phyloP scores from a whole-genome alignment of 768 basidiomycete species.

The Termitomyces sp. region DNA sequence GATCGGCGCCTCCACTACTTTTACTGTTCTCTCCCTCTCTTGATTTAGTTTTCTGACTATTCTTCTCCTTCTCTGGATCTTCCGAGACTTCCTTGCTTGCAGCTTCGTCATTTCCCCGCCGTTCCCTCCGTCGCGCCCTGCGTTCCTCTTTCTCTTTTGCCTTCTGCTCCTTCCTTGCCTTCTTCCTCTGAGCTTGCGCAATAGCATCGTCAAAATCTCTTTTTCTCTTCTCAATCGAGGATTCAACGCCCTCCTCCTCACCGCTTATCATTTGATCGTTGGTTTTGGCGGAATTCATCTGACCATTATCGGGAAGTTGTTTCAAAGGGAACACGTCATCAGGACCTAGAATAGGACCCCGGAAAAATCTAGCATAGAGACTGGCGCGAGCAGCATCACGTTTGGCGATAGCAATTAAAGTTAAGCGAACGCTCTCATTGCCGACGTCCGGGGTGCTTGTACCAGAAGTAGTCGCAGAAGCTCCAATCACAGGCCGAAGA shows the following conservation, averaged over 20 bases:
- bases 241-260: conserved; percentile 5
- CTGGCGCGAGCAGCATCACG: conserved; percentile 69
- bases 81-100: neutral
- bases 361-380: conserved; percentile 79
- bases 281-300: neutral
- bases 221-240: conserved; percentile 9
- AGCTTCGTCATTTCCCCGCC: neutral
- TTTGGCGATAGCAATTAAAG: conserved; percentile 61
- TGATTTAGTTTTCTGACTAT: conserved; percentile 12
- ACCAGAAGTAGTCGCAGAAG: conserved; percentile 43
- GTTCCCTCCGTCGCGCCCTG: conserved; percentile 10
- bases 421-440: conserved; percentile 30
- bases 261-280: conserved; percentile 1
- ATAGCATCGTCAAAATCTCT: conserved; percentile 6
- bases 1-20: neutral
- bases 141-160: conserved; percentile 16
- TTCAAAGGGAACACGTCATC: conserved; percentile 18
- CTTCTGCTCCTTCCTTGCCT: conserved; percentile 13
- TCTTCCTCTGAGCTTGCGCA: conserved; percentile 3
- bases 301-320: neutral
- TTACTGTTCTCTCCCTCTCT: conserved; percentile 1
- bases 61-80: conserved; percentile 3
- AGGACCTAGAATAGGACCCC: conserved; percentile 64
- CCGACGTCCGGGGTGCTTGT: conserved; percentile 30
- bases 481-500: conserved; percentile 49